phyloP scores from a whole-genome alignment of 345 rosid species.

The Pugionium dolabratum region DNA sequence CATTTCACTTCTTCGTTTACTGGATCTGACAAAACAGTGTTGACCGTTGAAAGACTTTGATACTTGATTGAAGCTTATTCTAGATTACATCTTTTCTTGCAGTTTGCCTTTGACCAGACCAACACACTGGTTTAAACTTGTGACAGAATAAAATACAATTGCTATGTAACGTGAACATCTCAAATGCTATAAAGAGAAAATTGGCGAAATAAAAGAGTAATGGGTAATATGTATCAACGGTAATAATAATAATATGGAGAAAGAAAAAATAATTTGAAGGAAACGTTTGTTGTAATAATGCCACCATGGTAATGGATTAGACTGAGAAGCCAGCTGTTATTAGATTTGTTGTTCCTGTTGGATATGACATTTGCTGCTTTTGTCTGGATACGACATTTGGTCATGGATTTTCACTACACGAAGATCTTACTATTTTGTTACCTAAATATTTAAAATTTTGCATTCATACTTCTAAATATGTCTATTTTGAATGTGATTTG shows the following conservation, averaged over 20 bases:
- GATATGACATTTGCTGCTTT: background rate
- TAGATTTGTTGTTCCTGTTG: no score
- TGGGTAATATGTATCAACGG: no score
- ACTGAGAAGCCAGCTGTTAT: no score
- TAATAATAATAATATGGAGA: no score
- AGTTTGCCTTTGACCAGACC: background rate
- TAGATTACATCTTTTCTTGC: conserved; percentile 2
- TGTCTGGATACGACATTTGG: conserved; percentile 11
- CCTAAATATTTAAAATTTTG: background rate
- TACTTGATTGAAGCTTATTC: background rate
- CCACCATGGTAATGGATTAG: no score
- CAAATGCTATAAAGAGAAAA: no score
- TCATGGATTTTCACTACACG: background rate
- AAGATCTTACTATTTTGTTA: background rate
- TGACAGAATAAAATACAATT: background rate
- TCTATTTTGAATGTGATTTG: no score
- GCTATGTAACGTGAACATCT: no score
- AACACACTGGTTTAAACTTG: conserved; percentile 11
- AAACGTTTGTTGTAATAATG: no score
- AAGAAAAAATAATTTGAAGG: no score
- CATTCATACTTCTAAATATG: background rate
- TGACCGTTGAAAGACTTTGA: background rate
- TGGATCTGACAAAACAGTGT: background rate
- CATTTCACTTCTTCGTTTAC: background rate
- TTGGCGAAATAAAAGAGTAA: no score